Evolutionary conservation across 75 land plant genomes (phyloP).

Genomic region (Chamaecyparis obtusa): DNA sequence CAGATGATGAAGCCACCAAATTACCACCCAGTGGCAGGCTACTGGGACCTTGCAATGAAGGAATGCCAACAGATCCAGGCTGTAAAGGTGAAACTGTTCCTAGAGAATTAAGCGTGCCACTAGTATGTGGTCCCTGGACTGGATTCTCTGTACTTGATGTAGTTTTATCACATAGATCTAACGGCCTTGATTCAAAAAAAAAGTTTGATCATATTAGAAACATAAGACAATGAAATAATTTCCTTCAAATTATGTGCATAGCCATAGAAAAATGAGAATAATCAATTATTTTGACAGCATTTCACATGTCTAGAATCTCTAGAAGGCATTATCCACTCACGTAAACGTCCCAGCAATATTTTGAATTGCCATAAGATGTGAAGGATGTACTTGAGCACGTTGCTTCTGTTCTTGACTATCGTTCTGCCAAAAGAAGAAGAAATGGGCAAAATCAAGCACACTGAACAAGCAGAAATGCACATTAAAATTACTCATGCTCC

Average conservation of each 20-base stretch:
- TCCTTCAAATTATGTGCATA: background rate
- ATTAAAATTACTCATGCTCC: background rate
- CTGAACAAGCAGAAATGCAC: background rate
- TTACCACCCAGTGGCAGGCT: slow-evolving; percentile 40
- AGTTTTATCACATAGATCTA: slow-evolving; percentile 71
- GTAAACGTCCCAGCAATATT: slow-evolving; percentile 17
- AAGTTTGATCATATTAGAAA: slow-evolving; percentile 6
- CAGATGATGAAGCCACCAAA: slow-evolving; percentile 42
- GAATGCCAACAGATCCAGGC: slow-evolving; percentile 40
- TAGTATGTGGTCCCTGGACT: slow-evolving; percentile 35
- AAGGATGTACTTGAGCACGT: slow-evolving; percentile 46
- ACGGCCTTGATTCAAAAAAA: slow-evolving; percentile 63
- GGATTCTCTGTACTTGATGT: slow-evolving; percentile 52
- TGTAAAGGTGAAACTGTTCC: slow-evolving; percentile 37
- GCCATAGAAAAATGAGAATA: background rate
- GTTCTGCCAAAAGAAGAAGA: slow-evolving; percentile 32
- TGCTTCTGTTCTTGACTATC: slow-evolving; percentile 64
- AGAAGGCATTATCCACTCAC: slow-evolving; percentile 39
- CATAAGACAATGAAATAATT: background rate
- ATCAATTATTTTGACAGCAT: background rate
- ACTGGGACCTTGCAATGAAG: slow-evolving; percentile 47
- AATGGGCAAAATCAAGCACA: background rate
- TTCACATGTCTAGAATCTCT: background rate
- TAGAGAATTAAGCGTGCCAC: slow-evolving; percentile 45
- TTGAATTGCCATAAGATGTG: slow-evolving; percentile 63